phyloP scores from a whole-genome alignment of 2,329 filamentous ascomycete genomes.

The Botryotinia globosa region DNA sequence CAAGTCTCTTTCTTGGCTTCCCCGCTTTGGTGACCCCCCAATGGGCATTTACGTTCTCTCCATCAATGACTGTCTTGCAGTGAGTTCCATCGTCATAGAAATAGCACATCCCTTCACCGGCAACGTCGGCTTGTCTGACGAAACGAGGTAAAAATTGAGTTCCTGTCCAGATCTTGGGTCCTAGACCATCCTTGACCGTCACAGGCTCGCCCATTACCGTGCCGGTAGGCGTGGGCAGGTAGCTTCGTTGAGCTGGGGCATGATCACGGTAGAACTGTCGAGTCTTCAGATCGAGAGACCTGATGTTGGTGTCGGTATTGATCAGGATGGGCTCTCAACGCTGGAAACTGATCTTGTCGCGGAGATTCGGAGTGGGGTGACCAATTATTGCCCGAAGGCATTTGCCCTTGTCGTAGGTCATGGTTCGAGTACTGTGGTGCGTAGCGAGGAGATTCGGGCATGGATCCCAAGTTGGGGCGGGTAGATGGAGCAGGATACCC shows the following conservation, averaged over 20 bases:
- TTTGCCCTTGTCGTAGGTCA: constrained; percentile 26
- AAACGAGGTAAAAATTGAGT: constrained; percentile 66
- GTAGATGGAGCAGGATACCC: constrained; percentile 32
- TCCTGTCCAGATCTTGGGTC: constrained; percentile 68
- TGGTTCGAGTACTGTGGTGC: constrained; percentile 28
- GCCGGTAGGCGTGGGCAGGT: constrained; percentile 31
- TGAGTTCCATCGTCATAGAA: constrained; percentile 83
- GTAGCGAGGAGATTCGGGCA: constrained; percentile 36
- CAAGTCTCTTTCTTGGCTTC: constrained; percentile 85
- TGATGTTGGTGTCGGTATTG: constrained; percentile 25
- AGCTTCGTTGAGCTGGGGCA: constrained; percentile 26
- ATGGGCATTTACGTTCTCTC: constrained; percentile 81
- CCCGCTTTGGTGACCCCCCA: constrained; percentile 95
- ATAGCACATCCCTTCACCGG: constrained; percentile 78
- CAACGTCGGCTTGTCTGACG: constrained; percentile 62
- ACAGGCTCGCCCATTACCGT: constrained; percentile 32
- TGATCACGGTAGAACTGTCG: constrained; percentile 31
- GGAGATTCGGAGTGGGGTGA: constrained; percentile 33
- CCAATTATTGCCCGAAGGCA: constrained; percentile 31
- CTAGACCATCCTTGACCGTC: constrained; percentile 56
- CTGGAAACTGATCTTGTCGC: constrained; percentile 32
- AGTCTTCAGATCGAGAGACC: constrained; percentile 30
- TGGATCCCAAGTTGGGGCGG: constrained; percentile 17
- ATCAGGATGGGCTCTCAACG: constrained; percentile 32
- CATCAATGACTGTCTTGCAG: constrained; percentile 80